phyloP scores from a whole-genome alignment of 495 filamentous ascomycete genomes.

The Penicilliopsis zonata region DNA sequence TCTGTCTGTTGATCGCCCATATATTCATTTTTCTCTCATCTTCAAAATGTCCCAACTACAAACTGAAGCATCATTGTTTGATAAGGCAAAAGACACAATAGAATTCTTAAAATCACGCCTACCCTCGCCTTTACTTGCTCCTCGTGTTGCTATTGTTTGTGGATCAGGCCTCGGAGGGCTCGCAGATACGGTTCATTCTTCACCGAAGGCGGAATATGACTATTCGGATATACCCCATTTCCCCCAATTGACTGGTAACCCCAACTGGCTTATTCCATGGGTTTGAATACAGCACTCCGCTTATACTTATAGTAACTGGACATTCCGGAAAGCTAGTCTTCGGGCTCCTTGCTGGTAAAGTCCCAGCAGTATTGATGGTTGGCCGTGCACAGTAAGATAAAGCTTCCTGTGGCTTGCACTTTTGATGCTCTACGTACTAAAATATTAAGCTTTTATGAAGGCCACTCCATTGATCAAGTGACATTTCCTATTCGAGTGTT shows the following conservation, averaged over 20 bases:
- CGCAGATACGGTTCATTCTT: conserved; percentile 42
- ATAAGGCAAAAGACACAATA: conserved; percentile 27
- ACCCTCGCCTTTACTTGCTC: conserved; percentile 35
- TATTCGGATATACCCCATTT: conserved; percentile 58
- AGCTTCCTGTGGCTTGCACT: conserved; percentile 2
- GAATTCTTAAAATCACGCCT: conserved; percentile 23
- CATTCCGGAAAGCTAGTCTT: conserved; percentile 70
- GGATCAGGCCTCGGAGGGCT: conserved; percentile 62
- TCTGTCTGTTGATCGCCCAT: not conserved
- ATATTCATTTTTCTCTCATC: not conserved
- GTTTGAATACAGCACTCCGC: too few relatives aligned
- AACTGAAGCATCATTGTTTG: conserved; percentile 11
- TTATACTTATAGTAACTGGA: conserved; percentile 48
- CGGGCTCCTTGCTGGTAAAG: conserved; percentile 44
- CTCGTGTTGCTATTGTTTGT: conserved; percentile 58
- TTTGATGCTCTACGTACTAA: too few relatives aligned
- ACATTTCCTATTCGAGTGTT: conserved; percentile 64
- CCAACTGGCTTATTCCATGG: too few relatives aligned
- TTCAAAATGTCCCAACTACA: conserved; percentile 7
- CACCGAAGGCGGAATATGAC: conserved; percentile 41
- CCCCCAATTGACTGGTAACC: conserved; percentile 50
- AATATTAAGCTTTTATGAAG: conserved; percentile 58
- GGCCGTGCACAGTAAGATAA: conserved; percentile 58
- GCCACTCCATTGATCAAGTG: conserved; percentile 53
- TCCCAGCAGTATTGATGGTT: conserved; percentile 58